Evolutionary conservation across 768 basidiomycete genomes (phyloP), one percentile per base, ranked within the genome.

Genomic region (Russula emetica): DNA sequence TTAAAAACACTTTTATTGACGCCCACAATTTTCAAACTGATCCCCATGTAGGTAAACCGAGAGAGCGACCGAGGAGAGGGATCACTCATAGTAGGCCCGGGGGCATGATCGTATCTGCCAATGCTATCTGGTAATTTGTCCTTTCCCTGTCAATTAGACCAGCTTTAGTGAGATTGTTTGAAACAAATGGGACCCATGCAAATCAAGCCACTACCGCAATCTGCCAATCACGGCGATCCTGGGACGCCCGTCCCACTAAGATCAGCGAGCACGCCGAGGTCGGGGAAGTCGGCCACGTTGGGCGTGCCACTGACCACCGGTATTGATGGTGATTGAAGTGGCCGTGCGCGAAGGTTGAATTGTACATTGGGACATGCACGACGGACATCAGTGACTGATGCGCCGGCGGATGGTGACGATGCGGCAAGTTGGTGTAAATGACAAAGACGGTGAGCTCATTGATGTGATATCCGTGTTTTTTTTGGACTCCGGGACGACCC

Each of bases 201-300:
- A 38, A 59, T 63, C 57, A 59, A 20, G 20, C 18, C 49, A 22
- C 16, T 26, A 47, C 47, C 20, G 34, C 34, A 30, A 63, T 63
- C 52, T 30, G 26, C 42, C 42, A 47, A 58, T 18, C 10, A 62
- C 13, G 55, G 16, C 20, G 13, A 34, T 11, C 1, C 2, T 5
- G 53, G 8, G 7, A 30, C 30, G 20, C 10, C 28, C 30, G 30
- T n/a, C 8, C 20, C 11, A 36, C 36, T 36, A 42, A 8, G 42
- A 20, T 42, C 40, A 44, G 8, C 40, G 40, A 20, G 40, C 6
- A 42, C 18, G 5, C 40, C 40, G 13, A 20, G n/a, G 3, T 45
- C 45, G n/a, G 45, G 5, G n/a, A 47, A 24, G 4, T n/a, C 22
- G 45, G 45, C 1, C 45, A 13, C 1, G 44, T n/a, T 47, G 44